These are phyloP conservation scores for Fusarium piperis DNA, from an alignment of 2,329 filamentous ascomycete genomes.

Conservation along the genomic window DNA sequence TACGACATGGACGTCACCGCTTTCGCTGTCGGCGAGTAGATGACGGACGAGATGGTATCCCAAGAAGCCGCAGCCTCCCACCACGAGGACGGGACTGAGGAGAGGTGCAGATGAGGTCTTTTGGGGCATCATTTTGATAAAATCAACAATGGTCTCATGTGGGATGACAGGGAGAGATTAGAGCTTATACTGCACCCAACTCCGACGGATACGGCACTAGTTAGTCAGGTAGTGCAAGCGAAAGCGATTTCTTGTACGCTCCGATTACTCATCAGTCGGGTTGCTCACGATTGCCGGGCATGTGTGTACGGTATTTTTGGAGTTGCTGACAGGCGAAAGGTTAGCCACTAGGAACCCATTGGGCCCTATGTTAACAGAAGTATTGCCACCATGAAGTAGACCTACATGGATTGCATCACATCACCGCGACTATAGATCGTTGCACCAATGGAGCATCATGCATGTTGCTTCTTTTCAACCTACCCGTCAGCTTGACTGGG, in stretches of 20 bases:
- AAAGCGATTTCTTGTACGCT: background rate
- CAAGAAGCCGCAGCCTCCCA: conserved; percentile 48
- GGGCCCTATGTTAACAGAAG: too few relatives aligned
- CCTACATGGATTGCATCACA: too few relatives aligned
- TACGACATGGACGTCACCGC: conserved; percentile 41
- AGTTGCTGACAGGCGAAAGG: too few relatives aligned
- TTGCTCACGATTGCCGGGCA: too few relatives aligned
- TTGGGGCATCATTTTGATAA: background rate
- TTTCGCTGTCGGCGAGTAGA: conserved; percentile 36
- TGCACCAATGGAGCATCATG: too few relatives aligned
- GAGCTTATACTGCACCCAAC: background rate
- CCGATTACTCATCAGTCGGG: background rate
- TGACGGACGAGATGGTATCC: conserved; percentile 46
- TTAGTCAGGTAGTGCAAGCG: background rate
- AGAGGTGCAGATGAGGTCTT: background rate
- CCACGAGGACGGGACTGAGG: conserved; percentile 22
- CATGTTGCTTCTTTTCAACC: too few relatives aligned
- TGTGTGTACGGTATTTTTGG: too few relatives aligned
- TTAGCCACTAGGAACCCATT: too few relatives aligned
- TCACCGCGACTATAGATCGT: too few relatives aligned
- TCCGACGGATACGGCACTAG: background rate
- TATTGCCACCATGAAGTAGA: too few relatives aligned
- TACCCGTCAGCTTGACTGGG: background rate
- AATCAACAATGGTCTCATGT: background rate
- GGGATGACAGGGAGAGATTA: background rate